phyloP scores from a whole-genome alignment of 2,329 filamentous ascomycete genomes.

The Microcyclospora pomicola region DNA sequence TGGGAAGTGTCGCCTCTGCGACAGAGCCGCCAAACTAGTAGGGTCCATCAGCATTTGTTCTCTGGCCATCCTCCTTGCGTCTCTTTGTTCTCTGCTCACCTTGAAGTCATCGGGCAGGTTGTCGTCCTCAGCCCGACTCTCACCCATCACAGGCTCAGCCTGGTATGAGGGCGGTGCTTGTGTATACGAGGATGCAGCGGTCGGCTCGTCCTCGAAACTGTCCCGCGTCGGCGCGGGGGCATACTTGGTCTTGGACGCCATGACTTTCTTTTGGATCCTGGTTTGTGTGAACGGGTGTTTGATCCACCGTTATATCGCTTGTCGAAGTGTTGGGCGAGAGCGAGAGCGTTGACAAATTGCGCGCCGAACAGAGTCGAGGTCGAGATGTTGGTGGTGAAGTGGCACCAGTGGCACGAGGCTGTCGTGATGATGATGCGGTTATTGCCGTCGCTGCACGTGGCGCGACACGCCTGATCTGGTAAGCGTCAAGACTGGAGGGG shows the following conservation, averaged over 20 bases:
- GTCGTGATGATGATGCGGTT: too few relatives aligned
- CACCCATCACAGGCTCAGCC: slow-evolving; percentile 46
- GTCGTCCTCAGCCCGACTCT: slow-evolving; percentile 66
- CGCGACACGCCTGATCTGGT: too few relatives aligned
- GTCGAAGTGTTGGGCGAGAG: too few relatives aligned
- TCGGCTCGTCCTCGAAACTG: slow-evolving; percentile 64
- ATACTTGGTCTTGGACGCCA: slow-evolving; percentile 72
- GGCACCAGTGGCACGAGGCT: too few relatives aligned
- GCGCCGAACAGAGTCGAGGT: too few relatives aligned
- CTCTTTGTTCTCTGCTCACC: slow-evolving; percentile 30
- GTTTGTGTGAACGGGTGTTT: too few relatives aligned
- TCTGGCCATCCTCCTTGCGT: background rate
- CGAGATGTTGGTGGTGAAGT: background rate
- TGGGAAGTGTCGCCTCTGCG: slow-evolving; percentile 84
- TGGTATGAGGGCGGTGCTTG: slow-evolving; percentile 76
- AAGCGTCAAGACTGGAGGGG: too few relatives aligned
- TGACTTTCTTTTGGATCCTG: slow-evolving; percentile 22
- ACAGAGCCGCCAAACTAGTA: slow-evolving; percentile 77
- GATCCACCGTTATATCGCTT: too few relatives aligned
- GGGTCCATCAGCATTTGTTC: slow-evolving; percentile 1
- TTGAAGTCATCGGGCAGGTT: slow-evolving; percentile 97
- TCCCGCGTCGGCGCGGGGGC: slow-evolving; percentile 71
- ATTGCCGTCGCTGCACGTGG: too few relatives aligned
- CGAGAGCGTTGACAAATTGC: too few relatives aligned
- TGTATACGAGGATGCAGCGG: slow-evolving; percentile 45